Evolutionary conservation across 1,284 basidiomycete species (phyloP).

Genomic region (Ceratobasidium sp.): DNA sequence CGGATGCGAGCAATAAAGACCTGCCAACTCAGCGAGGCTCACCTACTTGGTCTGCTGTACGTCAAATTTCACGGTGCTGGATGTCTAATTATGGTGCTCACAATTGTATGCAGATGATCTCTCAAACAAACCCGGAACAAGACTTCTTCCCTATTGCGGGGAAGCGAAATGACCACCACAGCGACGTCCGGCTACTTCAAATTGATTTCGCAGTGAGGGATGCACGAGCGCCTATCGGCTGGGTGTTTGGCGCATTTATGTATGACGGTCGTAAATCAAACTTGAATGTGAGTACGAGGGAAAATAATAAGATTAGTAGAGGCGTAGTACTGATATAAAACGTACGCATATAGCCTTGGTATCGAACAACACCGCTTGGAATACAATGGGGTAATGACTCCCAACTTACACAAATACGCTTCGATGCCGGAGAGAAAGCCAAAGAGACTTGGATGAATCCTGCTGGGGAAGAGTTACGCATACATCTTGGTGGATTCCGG

Average conservation of each 20-base stretch:
- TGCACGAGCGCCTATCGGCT: constrained; percentile 41
- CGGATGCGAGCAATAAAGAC: constrained; percentile 23
- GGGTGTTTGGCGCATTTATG: constrained; percentile 47
- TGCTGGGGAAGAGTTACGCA: constrained; percentile 30
- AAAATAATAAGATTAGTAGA: no score
- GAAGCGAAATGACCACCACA: constrained; percentile 33
- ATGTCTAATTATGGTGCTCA: background rate
- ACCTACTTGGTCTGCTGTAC: constrained; percentile 42
- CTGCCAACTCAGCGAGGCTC: constrained; percentile 38
- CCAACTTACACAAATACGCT: constrained; percentile 31
- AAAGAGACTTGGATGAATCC: constrained; percentile 46
- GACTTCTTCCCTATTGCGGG: constrained; percentile 21
- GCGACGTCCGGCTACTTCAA: constrained; percentile 41
- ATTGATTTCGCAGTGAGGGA: constrained; percentile 43
- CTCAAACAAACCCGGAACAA: constrained; percentile 28
- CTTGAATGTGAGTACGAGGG: background rate
- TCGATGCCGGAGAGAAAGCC: constrained; percentile 28
- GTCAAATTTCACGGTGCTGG: background rate
- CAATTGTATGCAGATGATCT: constrained; percentile 19
- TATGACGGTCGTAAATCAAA: constrained; percentile 33
- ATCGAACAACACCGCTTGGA: constrained; percentile 40
- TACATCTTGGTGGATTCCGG: constrained; percentile 12
- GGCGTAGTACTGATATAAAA: background rate
- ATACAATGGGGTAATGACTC: constrained; percentile 46
- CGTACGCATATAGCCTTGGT: constrained; percentile 40